Conservation (phyloP, 2,329 filamentous ascomycete genomes). For the Amauroascus verrucosus region DNA sequence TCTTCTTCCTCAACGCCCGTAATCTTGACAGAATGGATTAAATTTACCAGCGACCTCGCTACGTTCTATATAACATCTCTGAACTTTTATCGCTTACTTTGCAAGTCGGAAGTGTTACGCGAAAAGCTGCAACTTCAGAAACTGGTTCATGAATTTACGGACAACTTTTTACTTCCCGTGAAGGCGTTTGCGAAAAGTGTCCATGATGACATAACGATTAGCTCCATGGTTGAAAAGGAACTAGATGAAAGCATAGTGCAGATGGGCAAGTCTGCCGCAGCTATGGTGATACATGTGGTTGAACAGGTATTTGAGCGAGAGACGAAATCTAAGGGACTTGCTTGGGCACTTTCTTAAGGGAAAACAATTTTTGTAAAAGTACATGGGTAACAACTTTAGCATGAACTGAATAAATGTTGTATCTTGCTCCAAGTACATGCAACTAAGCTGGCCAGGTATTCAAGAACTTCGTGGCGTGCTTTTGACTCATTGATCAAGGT, state of each 20-base stretch:
- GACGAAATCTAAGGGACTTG: no score
- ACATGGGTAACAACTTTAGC: no score
- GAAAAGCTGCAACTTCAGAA: constrained; percentile 38
- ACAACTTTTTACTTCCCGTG: constrained; percentile 26
- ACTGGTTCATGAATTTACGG: constrained; percentile 26
- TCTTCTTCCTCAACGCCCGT: background rate
- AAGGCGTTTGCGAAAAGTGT: constrained; percentile 16
- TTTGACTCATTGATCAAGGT: background rate
- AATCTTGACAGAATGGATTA: constrained; percentile 31
- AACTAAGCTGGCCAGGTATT: no score
- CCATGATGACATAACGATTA: constrained; percentile 8
- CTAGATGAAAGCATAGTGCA: constrained; percentile 11
- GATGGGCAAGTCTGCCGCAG: constrained; percentile 12
- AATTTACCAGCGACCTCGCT: constrained; percentile 39
- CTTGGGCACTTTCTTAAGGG: no score
- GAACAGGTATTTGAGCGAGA: constrained; percentile 7
- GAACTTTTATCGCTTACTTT: constrained; percentile 49
- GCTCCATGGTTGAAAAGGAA: constrained; percentile 13
- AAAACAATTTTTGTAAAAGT: no score
- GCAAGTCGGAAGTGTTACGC: constrained; percentile 39
- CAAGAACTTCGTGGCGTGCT: no score
- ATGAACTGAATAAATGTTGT: no score
- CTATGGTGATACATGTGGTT: constrained; percentile 15
- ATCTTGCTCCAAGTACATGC: no score
- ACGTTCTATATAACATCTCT: constrained; percentile 46